Base-by-base conservation (phyloP, 257 asterid species). In the Lycium barbarum region DNA sequence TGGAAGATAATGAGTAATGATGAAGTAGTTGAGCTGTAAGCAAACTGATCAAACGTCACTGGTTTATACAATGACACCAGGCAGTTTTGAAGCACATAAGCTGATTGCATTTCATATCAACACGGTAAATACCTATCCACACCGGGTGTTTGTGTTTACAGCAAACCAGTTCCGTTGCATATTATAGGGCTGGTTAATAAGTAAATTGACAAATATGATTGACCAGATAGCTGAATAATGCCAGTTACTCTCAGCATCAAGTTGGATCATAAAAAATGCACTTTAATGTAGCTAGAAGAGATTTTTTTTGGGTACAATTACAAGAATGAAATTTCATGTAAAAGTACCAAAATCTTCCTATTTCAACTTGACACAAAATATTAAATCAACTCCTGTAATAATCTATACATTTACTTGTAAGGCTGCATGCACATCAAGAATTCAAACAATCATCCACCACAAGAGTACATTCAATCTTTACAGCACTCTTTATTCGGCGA, bases 371-470 rank as follows among this genome's bases (percentile, higher is more conserved):
- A 76, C 61, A 49, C 3, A 4, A 76, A 53, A 51, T 6, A 22
- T 53, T 14, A 76, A 14, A 26, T 26, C 65, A 78, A 26, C 33
- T 78, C 82, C 9, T 14, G 49, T 15, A 78, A 78, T 15, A 78
- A 78, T 78, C 65, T 78, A 53, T 78, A 53, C 82, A 53, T 45
- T 53, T 51, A 51, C 63, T 76, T 14, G 65, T 26, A 78, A 26
- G 65, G 65, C 9, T 26, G 65, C 82, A 53, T 53, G 38, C 18
- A 43, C 36, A 18, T 43, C 36, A 51, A 51, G 15, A 76, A 26
- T 14, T 76, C 65, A 76, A 51, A 53, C 61, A 78, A 78, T 3
- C 65, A 14, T 51, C 49, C 33, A 49, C 62, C 82, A 78, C 49
- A 51, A 17, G 5, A 14, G 15, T 26, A 13, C 47, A 53, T 76